A percentile compares a stretch with the other conserved stretches of the same genome.
phyloP scores from a whole-genome alignment of 1,284 basidiomycete species.

The Ceratobasidium sp. region DNA sequence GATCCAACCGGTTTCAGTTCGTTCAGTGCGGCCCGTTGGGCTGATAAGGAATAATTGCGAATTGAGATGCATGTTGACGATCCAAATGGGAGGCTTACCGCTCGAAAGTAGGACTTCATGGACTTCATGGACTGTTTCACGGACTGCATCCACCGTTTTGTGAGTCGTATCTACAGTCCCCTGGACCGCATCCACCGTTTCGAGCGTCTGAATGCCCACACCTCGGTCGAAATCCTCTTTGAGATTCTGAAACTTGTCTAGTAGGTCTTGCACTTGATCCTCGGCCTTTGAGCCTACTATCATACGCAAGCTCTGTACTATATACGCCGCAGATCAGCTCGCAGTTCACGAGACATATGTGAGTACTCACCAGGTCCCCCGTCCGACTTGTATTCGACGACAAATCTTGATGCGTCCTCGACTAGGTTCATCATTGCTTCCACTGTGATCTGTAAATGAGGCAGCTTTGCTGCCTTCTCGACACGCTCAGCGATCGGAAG shows the following conservation, averaged over 20 bases:
- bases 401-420: conserved; percentile 9
- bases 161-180: no score
- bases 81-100: no score
- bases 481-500: not conserved
- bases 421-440: not conserved
- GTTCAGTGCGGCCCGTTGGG: no score
- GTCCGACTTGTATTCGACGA: not conserved
- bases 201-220: no score
- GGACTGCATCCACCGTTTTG: no score
- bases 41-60: no score
- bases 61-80: no score
- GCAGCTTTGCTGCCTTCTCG: not conserved
- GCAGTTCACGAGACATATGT: not conserved
- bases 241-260: not conserved
- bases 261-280: not conserved
- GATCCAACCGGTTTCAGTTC: not conserved
- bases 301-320: not conserved
- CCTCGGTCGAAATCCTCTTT: no score
- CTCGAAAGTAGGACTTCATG: no score
- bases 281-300: not conserved
- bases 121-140: no score
- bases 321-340: no score
- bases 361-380: not conserved
- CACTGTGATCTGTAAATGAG: not conserved
- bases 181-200: no score